Evolutionary conservation across 1,139 yeast genomes (phyloP).

Genomic region (Groenewaldozyma auringiensis): DNA sequence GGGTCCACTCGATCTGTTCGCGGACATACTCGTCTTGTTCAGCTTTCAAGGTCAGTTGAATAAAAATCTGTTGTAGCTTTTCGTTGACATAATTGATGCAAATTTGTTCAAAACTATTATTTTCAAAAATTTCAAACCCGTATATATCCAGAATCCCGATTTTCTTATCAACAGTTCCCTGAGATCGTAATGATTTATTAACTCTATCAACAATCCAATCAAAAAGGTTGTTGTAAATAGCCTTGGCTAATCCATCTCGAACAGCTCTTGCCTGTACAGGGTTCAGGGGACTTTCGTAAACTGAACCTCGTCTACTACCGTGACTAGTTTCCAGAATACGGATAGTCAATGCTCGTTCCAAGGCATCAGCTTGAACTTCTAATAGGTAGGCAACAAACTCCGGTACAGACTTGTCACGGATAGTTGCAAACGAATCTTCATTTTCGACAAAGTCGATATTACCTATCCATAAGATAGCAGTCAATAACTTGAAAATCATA

Average conservation of each 20-base stretch:
- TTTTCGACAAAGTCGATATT: constrained; percentile 81
- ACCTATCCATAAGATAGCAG: constrained; percentile 91
- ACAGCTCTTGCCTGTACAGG: constrained; percentile 90
- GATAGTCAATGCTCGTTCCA: constrained; percentile 65
- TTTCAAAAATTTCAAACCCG: constrained; percentile 96
- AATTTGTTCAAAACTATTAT: constrained; percentile 92
- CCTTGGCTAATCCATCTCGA: constrained; percentile 92
- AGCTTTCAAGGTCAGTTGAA: constrained; percentile 88
- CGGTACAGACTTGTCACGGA: constrained; percentile 81
- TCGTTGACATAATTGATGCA: constrained; percentile 97
- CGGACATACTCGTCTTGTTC: constrained; percentile 97
- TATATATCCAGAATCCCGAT: constrained; percentile 96
- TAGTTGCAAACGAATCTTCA: constrained; percentile 74
- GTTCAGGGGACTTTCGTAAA: constrained; percentile 90
- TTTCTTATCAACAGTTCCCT: constrained; percentile 45
- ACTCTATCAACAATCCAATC: constrained; percentile 98
- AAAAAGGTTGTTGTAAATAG: constrained; percentile 82
- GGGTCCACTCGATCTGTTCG: constrained; percentile 96
- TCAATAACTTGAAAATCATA: constrained; percentile 73
- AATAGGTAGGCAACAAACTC: constrained; percentile 88
- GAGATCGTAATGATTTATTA: constrained; percentile 56
- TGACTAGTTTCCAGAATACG: constrained; percentile 86
- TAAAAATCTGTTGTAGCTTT: constrained; percentile 92
- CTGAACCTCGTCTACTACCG: constrained; percentile 84
- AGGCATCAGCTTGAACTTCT: constrained; percentile 64